Percentiles rank a stretch among this genome's conserved stretches.
phyloP scores from a whole-genome alignment of 345 rosid genomes.

The Noccaea bulbosa region DNA sequence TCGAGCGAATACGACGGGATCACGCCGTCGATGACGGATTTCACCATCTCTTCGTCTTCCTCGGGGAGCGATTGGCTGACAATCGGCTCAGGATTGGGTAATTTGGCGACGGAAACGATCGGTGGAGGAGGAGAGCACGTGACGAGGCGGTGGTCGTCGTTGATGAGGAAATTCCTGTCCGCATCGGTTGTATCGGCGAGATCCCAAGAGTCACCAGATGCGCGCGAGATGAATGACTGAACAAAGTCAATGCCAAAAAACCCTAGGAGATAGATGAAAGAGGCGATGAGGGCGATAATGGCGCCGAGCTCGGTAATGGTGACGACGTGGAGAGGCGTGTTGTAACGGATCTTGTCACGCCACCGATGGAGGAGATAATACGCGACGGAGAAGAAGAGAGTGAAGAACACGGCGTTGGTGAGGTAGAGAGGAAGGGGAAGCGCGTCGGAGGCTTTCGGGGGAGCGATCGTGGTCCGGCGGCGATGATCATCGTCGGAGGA shows the following conservation, averaged over 20 bases:
- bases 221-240: slow-evolving; percentile 73
- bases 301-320: slow-evolving; percentile 76
- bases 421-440: slow-evolving; percentile 81
- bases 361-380: slow-evolving; percentile 86
- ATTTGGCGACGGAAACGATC: slow-evolving; percentile 24
- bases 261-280: slow-evolving; percentile 79
- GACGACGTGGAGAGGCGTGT: slow-evolving; percentile 84
- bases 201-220: slow-evolving; percentile 68
- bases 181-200: slow-evolving; percentile 47
- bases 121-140: slow-evolving; percentile 42
- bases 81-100: slow-evolving; percentile 44
- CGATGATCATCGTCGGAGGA: neutral
- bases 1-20: slow-evolving; percentile 78
- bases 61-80: slow-evolving; percentile 49
- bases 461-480: slow-evolving; percentile 25
- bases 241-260: slow-evolving; percentile 91
- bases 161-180: slow-evolving; percentile 27
- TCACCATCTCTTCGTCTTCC: slow-evolving; percentile 71
- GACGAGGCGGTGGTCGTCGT: slow-evolving; percentile 47
- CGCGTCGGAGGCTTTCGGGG: slow-evolving; percentile 76
- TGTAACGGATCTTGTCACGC: slow-evolving; percentile 92
- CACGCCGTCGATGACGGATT: slow-evolving; percentile 58
- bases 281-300: slow-evolving; percentile 71
- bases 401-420: slow-evolving; percentile 81
- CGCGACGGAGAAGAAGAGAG: slow-evolving; percentile 87